Conservation (phyloP, 2,329 filamentous ascomycete species). For the Zelopaecilomyces penicillatus region DNA sequence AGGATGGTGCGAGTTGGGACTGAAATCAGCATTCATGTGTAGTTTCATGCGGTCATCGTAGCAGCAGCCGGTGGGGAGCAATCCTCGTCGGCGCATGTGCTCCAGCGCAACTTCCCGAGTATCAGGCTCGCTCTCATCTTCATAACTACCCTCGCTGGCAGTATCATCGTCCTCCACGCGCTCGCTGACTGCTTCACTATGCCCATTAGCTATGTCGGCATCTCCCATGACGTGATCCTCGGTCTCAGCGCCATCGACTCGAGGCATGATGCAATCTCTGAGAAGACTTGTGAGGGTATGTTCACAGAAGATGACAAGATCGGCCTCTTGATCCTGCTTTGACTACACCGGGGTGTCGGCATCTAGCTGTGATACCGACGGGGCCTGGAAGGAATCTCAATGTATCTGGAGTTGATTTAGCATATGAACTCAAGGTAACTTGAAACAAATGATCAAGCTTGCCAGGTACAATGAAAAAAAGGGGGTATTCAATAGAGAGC, state of each 20-base stretch:
- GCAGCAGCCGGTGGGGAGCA: slow-evolving; percentile 66
- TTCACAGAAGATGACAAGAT: no score
- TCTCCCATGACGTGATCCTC: slow-evolving; percentile 38
- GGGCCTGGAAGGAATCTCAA: no score
- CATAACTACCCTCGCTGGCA: slow-evolving; percentile 25
- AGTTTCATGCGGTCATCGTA: slow-evolving; percentile 96
- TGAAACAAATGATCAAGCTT: no score
- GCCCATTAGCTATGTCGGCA: slow-evolving; percentile 22
- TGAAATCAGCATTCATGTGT: slow-evolving; percentile 77
- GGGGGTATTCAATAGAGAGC: no score
- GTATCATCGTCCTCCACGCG: slow-evolving; percentile 23
- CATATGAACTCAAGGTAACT: no score
- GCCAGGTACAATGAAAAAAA: no score
- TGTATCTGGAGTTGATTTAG: no score
- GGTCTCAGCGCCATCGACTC: slow-evolving; percentile 18
- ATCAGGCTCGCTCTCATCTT: slow-evolving; percentile 26
- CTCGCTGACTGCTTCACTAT: slow-evolving; percentile 11
- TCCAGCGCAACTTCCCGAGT: slow-evolving; percentile 29
- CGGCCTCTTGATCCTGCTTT: no score
- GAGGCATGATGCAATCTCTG: no score
- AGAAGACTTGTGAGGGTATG: no score
- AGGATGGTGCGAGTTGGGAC: slow-evolving; percentile 71
- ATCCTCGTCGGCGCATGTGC: slow-evolving; percentile 34
- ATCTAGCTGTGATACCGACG: no score
- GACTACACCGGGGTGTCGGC: no score